These are phyloP conservation scores for Peterozyma xylosa DNA, from an alignment of 805 yeast species.

Conservation along the genomic window DNA sequence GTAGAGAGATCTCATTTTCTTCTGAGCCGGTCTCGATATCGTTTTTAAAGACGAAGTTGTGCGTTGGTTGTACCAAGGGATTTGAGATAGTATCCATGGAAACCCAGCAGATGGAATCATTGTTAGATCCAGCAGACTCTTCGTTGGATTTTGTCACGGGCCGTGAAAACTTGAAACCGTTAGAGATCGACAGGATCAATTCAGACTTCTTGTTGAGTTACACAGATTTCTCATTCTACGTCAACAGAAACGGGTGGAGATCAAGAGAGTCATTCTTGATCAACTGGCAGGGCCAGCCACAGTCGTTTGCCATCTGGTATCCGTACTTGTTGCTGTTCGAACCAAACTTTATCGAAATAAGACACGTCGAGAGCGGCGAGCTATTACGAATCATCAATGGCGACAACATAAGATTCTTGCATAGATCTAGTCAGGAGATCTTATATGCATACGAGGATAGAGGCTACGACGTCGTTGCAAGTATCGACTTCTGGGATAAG, in stretches of 20 bases:
- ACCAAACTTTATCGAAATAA: constrained; percentile 80
- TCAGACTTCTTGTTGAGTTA: constrained; percentile 84
- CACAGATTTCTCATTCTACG: constrained; percentile 90
- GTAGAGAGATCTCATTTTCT: constrained; percentile 69
- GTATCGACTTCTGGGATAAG: constrained; percentile 79
- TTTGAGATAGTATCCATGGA: constrained; percentile 89
- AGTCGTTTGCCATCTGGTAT: constrained; percentile 85
- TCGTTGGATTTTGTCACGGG: constrained; percentile 89
- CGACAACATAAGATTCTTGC: constrained; percentile 83
- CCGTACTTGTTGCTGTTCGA: constrained; percentile 93
- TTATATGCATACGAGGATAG: constrained; percentile 84
- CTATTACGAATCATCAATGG: constrained; percentile 85
- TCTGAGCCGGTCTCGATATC: constrained; percentile 91
- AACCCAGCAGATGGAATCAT: constrained; percentile 77
- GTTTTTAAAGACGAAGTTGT: constrained; percentile 77
- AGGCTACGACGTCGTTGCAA: constrained; percentile 88
- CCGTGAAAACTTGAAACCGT: constrained; percentile 77
- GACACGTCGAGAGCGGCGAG: constrained; percentile 85
- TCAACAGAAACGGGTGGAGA: constrained; percentile 94
- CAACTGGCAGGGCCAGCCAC: constrained; percentile 96
- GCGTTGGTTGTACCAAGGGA: constrained; percentile 95
- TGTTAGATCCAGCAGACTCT: constrained; percentile 97
- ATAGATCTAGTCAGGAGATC: constrained; percentile 88
- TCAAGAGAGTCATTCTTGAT: constrained; percentile 90
- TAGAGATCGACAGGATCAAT: constrained; percentile 85